Evolutionary conservation across 78 protist species (phyloP), one percentile per base, ranked within the genome.

Genomic region (Ministeria vibrans): DNA sequence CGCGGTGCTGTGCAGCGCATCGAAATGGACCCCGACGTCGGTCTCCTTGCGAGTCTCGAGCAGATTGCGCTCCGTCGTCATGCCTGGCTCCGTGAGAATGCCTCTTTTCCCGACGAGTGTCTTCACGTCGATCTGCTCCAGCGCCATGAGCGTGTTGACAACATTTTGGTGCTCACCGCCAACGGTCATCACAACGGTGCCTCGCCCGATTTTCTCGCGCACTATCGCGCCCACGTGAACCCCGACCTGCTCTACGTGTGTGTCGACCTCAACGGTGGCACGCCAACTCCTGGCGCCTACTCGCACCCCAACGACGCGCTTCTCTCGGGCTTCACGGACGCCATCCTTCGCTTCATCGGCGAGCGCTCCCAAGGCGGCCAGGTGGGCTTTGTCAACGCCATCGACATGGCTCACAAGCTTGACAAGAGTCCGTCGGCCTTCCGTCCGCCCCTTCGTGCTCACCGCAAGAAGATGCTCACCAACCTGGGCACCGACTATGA

Each of bases 311-410:
- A 87, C 63, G 86, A 92, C 46, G 91, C 87, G 36, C 51, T 71
- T 59, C 61, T 92, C 61, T 42, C 88, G 36, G 95, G 95, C 63
- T 92, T 81, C 85, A 55, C 78, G 66, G 95, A 92, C 43, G 63
- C 23, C 36, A 87, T 92, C 82, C 70, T 92, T 5, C 78, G 88
- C 73, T 87, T 89, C 82, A 69, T 92, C n/a, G 93, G 92, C 46
- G 91, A 92, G 71, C 83, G 93, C 59, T 87, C 91, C 75, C 88
- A 81, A 34, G 28, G 51, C 22, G 28, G 28, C 39, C 79, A 13
- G 32, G 9, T 73, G 45, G n/a, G 0, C 64, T 45, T 75, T 71
- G 55, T 82, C 42, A 68, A 82, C 18, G 22, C 22, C 34, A 82
- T 82, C 30, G 73, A 71, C 74, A 55, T n/a, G 46, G 68, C n/a